A percentile compares a stretch with the other conserved stretches of the same genome.
These are phyloP conservation scores for Talaromyces funiculosus DNA, from an alignment of 2,329 filamentous ascomycete genomes.

Conservation along the genomic window DNA sequence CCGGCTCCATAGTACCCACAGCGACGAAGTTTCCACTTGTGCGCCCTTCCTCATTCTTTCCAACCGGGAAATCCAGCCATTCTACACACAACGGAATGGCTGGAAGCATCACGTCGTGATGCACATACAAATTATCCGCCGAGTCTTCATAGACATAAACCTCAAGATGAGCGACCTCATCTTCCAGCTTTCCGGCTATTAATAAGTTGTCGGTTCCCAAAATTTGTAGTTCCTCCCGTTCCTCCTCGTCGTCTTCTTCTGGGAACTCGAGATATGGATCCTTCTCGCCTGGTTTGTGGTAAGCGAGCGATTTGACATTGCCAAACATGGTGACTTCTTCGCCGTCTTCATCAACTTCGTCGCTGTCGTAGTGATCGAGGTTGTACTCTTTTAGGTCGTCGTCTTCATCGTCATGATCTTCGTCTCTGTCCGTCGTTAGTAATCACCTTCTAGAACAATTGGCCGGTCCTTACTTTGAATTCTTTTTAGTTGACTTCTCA, in stretches of 20 bases:
- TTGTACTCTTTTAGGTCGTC: conserved; percentile 95
- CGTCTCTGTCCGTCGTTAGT: not conserved
- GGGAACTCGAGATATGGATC: conserved; percentile 94
- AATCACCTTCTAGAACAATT: not conserved
- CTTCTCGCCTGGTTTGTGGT: conserved; percentile 88
- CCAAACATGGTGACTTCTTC: conserved; percentile 88
- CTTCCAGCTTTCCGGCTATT: conserved; percentile 87
- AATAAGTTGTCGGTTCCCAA: conserved; percentile 88
- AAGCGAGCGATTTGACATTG: conserved; percentile 87
- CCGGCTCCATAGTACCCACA: conserved; percentile 93
- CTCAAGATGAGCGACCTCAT: conserved; percentile 93
- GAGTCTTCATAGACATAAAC: conserved; percentile 96
- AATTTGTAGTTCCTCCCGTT: conserved; percentile 89
- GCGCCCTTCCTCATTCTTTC: conserved; percentile 61
- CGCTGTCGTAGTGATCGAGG: conserved; percentile 90
- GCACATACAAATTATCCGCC: conserved; percentile 94
- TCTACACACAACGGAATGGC: conserved; percentile 93
- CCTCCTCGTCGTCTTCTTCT: conserved; percentile 74
- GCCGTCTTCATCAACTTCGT: conserved; percentile 59
- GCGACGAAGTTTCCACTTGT: conserved; percentile 84
- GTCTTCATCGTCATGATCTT: conserved; percentile 68
- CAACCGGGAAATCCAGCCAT: conserved; percentile 90
- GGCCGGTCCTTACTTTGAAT: not conserved
- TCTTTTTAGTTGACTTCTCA: conserved; percentile 18
- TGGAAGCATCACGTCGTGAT: conserved; percentile 98